Conservation (phyloP, 2,329 filamentous ascomycete species). For the Fusarium chaquense region DNA sequence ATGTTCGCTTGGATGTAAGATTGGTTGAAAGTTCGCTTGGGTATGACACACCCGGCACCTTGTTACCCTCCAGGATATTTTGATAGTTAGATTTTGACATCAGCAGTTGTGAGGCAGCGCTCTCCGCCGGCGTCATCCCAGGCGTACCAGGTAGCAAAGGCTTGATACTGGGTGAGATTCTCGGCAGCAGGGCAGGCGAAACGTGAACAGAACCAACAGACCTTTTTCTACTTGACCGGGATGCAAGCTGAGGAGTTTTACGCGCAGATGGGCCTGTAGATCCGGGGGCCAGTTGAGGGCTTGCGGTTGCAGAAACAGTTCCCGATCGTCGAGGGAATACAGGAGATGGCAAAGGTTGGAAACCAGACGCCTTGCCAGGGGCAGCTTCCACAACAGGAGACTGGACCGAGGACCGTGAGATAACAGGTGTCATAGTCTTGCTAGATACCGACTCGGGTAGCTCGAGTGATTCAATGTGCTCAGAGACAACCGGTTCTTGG, state of each 20-base stretch:
- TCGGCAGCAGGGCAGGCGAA: conserved; percentile 87
- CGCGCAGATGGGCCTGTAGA: conserved; percentile 60
- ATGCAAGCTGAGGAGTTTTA: conserved; percentile 68
- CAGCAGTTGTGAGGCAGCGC: conserved; percentile 78
- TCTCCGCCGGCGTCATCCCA: conserved; percentile 65
- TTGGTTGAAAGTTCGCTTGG: conserved; percentile 93
- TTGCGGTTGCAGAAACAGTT: conserved; percentile 70
- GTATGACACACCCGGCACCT: conserved; percentile 89
- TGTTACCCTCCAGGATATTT: conserved; percentile 93
- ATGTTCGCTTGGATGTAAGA: conserved; percentile 94
- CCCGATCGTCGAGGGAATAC: conserved; percentile 56
- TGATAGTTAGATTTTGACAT: conserved; percentile 98
- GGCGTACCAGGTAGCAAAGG: conserved; percentile 78
- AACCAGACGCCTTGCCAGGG: conserved; percentile 63
- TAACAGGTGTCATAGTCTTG: conserved; percentile 50
- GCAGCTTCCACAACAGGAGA: conserved; percentile 54
- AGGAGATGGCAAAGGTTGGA: conserved; percentile 64
- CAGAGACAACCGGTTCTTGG: conserved; percentile 59
- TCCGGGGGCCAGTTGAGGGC: conserved; percentile 71
- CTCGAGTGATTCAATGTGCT: conserved; percentile 69
- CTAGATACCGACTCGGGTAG: conserved; percentile 76
- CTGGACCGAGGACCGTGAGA: conserved; percentile 58
- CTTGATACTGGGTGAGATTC: conserved; percentile 94
- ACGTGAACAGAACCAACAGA: conserved; percentile 80
- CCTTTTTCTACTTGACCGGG: conserved; percentile 75